Base-by-base conservation (phyloP, 2,329 filamentous ascomycete genomes). In the Aureobasidium sp. region DNA sequence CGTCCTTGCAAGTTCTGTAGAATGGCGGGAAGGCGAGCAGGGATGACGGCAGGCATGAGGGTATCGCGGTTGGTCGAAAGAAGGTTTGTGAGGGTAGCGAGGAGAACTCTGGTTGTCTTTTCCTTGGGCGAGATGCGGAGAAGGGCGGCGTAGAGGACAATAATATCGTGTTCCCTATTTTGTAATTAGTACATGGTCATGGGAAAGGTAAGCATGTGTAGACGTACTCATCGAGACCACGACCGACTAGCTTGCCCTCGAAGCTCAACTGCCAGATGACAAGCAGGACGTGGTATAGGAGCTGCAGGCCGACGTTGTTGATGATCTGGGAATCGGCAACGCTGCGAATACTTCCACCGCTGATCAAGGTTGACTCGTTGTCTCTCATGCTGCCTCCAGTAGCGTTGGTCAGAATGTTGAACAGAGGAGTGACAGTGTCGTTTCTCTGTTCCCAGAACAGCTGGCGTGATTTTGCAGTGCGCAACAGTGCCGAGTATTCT, bases 251-350 rank as follows among this genome's bases (percentile, higher is more conserved):
- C 62, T 79, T 75, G 34, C 81, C 84, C 73, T 97, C 94, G 67
- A 99, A 99, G 71, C 91, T 96, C 67, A 99, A 81, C 78, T 97
- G 92, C 94, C 94, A 99, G 63, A 99, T 79, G 13, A 96, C 92
- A 55, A 99, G 81, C 27, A 99, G 82, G 16, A 97, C 89, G 70
- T 97, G 91, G 73, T 99, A 99, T 44, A 99, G 82, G 44, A 97
- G 83, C 74, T 99, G 94, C 44, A 99, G 79, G 2, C 91, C 91
- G 63, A 99, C 90, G 9, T 91, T 91, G 53, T 91, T 91, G 62
- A 78, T 76, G 48, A 86, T 76, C 44, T 81, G 78, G 57, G 77
- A 76, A 64, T 91, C 87, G 34, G 88, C 86, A 67, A 82, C 83
- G 69, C 86, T 84, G 15, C 71, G 69, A 48, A 69, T 68, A 61